phyloP scores from a whole-genome alignment of 23 red algal species.

The Gracilariopsis chorda region DNA sequence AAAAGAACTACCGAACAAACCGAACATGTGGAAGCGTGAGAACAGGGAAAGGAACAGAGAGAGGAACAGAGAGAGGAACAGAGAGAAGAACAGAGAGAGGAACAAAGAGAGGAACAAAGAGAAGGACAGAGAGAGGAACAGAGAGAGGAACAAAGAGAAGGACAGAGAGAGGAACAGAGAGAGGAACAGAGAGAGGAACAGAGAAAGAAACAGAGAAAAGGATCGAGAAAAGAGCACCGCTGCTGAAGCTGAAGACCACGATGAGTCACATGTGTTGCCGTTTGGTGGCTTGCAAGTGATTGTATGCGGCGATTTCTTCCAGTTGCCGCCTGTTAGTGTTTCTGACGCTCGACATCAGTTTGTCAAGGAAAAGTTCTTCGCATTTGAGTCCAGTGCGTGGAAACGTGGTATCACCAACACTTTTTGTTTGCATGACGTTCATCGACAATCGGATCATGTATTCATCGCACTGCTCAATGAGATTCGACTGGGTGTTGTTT shows the following conservation, averaged over 20 bases:
- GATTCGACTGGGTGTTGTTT: conserved; percentile 41
- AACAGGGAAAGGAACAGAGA: too few species aligned
- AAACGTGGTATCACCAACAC: conserved; percentile 23
- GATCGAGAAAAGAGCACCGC: neutral
- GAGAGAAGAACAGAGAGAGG: too few species aligned
- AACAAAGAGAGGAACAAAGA: too few species aligned
- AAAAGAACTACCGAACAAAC: too few species aligned
- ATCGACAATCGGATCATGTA: conserved; percentile 46
- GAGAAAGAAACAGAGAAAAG: too few species aligned
- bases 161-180: too few species aligned
- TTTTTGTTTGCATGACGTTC: conserved; percentile 30
- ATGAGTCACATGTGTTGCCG: neutral
- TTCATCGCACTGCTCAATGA: conserved; percentile 67
- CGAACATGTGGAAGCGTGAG: too few species aligned
- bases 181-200: too few species aligned
- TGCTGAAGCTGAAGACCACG: neutral
- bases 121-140: too few species aligned
- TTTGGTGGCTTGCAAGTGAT: conserved; percentile 75
- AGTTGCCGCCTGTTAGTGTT: conserved; percentile 44
- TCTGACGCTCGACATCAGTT: conserved; percentile 20
- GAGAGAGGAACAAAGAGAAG: too few species aligned
- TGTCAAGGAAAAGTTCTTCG: conserved; percentile 45
- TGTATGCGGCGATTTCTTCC: conserved; percentile 60
- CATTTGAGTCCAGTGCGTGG: conserved; percentile 55
- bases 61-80: too few species aligned